Percentiles rank a stretch among this genome's conserved stretches.
Conservation (phyloP, 192 early-diverging fungal genomes). For the Backusella macrospora region DNA sequence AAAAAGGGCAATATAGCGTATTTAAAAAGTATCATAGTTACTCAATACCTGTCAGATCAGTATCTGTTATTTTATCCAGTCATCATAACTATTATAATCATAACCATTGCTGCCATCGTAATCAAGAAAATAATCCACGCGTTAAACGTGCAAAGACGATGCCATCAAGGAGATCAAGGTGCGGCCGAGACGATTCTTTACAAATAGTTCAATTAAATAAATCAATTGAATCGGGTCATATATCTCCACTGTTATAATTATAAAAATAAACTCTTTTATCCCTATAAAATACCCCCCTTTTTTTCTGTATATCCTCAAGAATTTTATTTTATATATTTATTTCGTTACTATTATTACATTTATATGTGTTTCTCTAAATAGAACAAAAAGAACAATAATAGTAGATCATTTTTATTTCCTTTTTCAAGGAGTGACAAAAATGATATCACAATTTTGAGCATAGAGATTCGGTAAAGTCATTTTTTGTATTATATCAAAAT, state of each 20-base stretch:
- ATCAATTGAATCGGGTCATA: constrained; percentile 3
- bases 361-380: neutral
- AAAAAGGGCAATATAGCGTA: neutral
- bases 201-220: constrained; percentile 21
- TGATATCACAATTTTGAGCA: neutral
- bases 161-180: constrained; percentile 21
- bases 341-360: neutral
- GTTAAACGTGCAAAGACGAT: constrained; percentile 25
- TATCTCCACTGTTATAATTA: neutral
- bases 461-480: neutral
- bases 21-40: neutral
- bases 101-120: neutral
- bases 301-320: neutral
- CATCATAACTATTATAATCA: neutral
- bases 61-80: neutral
- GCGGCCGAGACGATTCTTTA: neutral
- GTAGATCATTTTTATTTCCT: neutral
- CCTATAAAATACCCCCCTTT: neutral
- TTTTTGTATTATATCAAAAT: neutral
- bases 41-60: neutral
- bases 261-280: constrained; percentile 7
- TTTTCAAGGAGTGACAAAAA: neutral
- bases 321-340: neutral
- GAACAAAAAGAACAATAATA: neutral
- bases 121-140: neutral